Evolutionary conservation across 169 alveolate species (phyloP), one percentile per base, ranked within the genome.

Genomic region (Eimeria sp.): DNA sequence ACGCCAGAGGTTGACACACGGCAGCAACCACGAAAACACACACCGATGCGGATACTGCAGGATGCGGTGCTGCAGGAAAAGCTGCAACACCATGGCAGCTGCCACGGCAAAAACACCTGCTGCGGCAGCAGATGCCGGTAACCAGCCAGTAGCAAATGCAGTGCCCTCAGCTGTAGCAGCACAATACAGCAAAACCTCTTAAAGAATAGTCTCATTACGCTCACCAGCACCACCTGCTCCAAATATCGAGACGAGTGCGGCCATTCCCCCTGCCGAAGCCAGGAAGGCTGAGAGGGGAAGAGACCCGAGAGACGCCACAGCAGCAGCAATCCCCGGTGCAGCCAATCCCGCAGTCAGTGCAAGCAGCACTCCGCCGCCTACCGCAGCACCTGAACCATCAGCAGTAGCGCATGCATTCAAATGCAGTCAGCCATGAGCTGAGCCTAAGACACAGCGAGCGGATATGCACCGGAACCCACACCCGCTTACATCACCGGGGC

Each of bases 301-400:
- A 9, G 95, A 34, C 0, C 97, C 97, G 22, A 96, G 94, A 25
- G 96, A 80, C 5, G 95, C 96, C 43, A 95, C 67, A 40, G 99
- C 99, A 30, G 98, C 99, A 34, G 98, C 98, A 43, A 98, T 96
- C 18, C 97, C 99, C 11, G 99, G 99, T 0, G 99, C 97, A 20
- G 99, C 99, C 82, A 98, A 83, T 11, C 99, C 99, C n/a, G 99
- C 99, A 7, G 98, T 98, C 61, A 98, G 95, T 5, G 99, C 99
- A 13, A 98, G 94, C 82, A 98, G 88, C 34, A 98, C 98, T 10
- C 99, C 99, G 54, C 99, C 98, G 22, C 99, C 99, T 67, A 98
- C 96, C 1, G 99, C 98, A 25, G 98, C 98, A 14, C 98, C 98
- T 49, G 98, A 98, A 11, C 34, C 76, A 27, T 58, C 82, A 63